Evolutionary conservation across 2,329 filamentous ascomycete genomes (phyloP), one percentile per base, ranked within the genome.

Genomic region (Cercospora berteroae): DNA sequence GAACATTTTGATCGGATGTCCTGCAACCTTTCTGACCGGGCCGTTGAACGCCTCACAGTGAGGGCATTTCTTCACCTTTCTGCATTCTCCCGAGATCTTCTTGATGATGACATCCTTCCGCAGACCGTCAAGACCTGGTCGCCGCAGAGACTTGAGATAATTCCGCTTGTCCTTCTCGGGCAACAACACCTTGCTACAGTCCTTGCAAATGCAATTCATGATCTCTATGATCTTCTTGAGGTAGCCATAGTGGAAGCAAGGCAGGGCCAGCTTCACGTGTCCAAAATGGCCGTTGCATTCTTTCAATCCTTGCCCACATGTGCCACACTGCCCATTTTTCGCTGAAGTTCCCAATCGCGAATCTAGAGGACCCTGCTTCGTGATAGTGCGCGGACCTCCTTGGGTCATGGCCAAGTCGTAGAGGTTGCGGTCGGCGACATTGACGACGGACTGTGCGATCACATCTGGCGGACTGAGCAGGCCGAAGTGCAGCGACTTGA

Each of bases 201-300:
- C 83, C 78, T 97, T 99, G 88, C 95, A 99, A 71, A 99, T 96
- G 76, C 95, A 91, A 78, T 98, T 94, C 25, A 99, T 85, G 65
- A 97, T 94, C 55, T 89, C 90, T 77, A 96, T 94, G 71, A 95
- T 93, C 78, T 96, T 93, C 78, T 93, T 95, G 74, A 99, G 87
- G 78, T 97, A 99, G 42, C 95, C 95, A 71, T 98, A 93, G 77
- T 99, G 95, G 77, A 98, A 98, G 52, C 91, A 93, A 4, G 95
- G 95, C 61, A 99, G 84, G 1, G 94, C 92, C 13, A 99, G 87
- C 75, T 92, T 89, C 74, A 99, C 91, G 80, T 97, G 90, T 57
- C 95, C 95, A 76, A 98, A 99, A 80, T 99, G 95, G 12, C 95
- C 95, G 73, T 93, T 95, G 80, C 95, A 99, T 71, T 90, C 88